Evolutionary conservation across 371 early-diverging fungal species (phyloP).

Genomic region (Actinomortierella ambigua): DNA sequence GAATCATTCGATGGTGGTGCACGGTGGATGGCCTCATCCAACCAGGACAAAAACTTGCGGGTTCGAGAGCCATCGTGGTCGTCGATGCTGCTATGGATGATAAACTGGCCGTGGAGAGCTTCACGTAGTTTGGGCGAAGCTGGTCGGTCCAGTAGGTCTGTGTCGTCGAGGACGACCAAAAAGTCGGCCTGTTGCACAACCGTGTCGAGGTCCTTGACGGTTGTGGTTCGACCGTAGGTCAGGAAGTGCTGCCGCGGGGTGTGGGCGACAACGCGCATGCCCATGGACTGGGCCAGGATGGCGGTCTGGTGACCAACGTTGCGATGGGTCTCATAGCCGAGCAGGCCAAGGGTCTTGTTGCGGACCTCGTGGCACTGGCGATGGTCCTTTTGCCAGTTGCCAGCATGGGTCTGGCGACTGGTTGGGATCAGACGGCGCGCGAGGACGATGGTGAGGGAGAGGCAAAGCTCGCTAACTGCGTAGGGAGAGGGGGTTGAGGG

Average conservation of each 20-base stretch:
- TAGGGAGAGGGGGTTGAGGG: constrained; percentile 45
- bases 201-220: constrained; percentile 38
- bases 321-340: constrained; percentile 36
- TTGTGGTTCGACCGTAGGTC: constrained; percentile 43
- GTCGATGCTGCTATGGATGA: constrained; percentile 39
- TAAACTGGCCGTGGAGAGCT: constrained; percentile 33
- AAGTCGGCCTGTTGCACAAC: constrained; percentile 40
- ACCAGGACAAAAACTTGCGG: constrained; percentile 37
- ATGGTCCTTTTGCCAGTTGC: constrained; percentile 46
- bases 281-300: constrained; percentile 41
- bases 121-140: constrained; percentile 34
- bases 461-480: constrained; percentile 45
- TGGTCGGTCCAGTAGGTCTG: constrained; percentile 32
- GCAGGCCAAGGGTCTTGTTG: constrained; percentile 40
- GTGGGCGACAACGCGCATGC: constrained; percentile 42
- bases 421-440: constrained; percentile 38
- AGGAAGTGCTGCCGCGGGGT: constrained; percentile 39
- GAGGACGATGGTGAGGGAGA: constrained; percentile 46
- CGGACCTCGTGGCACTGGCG: constrained; percentile 45
- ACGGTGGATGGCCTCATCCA: constrained; percentile 31
- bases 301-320: constrained; percentile 38
- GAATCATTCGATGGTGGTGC: too few species aligned
- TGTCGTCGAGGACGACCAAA: constrained; percentile 39
- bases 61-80: constrained; percentile 42
- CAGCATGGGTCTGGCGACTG: constrained; percentile 34